Percentiles rank a stretch among this genome's conserved stretches.
phyloP scores from a whole-genome alignment of 148 eudicot genomes.

The Mesembryanthemum crystallinum region DNA sequence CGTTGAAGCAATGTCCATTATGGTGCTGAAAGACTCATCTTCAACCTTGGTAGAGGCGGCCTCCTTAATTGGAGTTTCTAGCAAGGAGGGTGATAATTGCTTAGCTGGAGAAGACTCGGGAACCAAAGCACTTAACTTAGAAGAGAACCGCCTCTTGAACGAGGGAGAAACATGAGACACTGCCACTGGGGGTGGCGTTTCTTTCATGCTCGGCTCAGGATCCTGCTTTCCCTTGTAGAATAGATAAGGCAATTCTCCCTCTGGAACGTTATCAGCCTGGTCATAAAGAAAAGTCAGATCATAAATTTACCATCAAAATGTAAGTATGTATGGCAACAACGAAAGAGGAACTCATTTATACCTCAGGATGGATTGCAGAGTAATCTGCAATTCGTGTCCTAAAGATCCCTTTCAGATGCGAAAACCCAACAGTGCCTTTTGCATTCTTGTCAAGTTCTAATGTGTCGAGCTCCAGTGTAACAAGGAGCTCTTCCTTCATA shows the following conservation, averaged over 20 bases:
- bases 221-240: constrained; percentile 40
- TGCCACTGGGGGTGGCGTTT: constrained; percentile 19
- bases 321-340: neutral
- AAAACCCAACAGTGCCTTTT: constrained; percentile 36
- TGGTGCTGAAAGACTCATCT: neutral
- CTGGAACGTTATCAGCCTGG: constrained; percentile 74
- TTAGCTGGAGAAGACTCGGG: constrained; percentile 18
- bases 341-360: constrained; percentile 13
- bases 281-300: neutral
- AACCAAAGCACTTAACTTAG: constrained; percentile 8
- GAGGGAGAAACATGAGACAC: constrained; percentile 55
- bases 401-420: constrained; percentile 48
- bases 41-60: constrained; percentile 8
- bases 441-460: constrained; percentile 31
- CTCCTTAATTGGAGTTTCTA: constrained; percentile 40
- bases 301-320: neutral
- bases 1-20: constrained; percentile 29
- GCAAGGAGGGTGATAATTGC: constrained; percentile 17
- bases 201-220: constrained; percentile 17
- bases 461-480: constrained; percentile 40
- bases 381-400: constrained; percentile 42
- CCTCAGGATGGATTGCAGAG: constrained; percentile 52
- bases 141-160: constrained; percentile 55
- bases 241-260: constrained; percentile 62
- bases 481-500: constrained; percentile 72